Base-by-base conservation (phyloP, 2,329 filamentous ascomycete genomes). In the Aureobasidium namibiae region DNA sequence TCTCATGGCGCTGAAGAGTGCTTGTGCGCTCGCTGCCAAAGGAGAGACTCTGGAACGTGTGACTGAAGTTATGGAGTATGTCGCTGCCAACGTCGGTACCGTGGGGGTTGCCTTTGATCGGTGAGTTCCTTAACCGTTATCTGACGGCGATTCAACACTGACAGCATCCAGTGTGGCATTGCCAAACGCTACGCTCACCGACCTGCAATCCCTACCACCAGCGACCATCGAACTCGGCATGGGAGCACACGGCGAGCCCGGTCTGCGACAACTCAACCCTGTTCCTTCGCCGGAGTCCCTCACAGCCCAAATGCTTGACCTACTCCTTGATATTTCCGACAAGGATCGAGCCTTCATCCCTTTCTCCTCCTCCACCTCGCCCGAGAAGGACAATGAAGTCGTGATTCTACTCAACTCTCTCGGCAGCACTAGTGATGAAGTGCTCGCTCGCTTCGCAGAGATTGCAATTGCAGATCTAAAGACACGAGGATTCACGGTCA, bases 231-330 rank as follows among this genome's bases (percentile, higher is more conserved):
- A 85, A 67, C 74, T 87, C n/a, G 84, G 85, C 3, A 86, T 84
- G 23, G 84, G 85, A 0, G 83, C 83, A 14, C 85, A 88, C 68
- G 86, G 86, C 66, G 84, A 88, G 69, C 84, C 84, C 0, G 84
- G 73, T 0, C 80, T 83, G 65, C 76, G 74, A 66, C 82, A 82
- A 68, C 68, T 85, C 18, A 79, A 78, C 0, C 83, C 70, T 1
- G 64, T 72, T n/a, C 70, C 71, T 1, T 62, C 66, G 2, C 67
- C 69, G 1, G 67, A 70, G 31, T 65, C 62, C 21, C 65, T 73
- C 8, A 68, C 68, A 5, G 65, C 65, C 21, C 68, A 68, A 34
- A 73, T 73, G 70, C 64, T 73, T 1, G 67, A 72, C 48, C 64
- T 73, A 4, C 61, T 72, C 4, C 66, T 72, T 7, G 65, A 72